Base-by-base conservation (phyloP, 208 protist species). In the Trypanosoma theileri region DNA sequence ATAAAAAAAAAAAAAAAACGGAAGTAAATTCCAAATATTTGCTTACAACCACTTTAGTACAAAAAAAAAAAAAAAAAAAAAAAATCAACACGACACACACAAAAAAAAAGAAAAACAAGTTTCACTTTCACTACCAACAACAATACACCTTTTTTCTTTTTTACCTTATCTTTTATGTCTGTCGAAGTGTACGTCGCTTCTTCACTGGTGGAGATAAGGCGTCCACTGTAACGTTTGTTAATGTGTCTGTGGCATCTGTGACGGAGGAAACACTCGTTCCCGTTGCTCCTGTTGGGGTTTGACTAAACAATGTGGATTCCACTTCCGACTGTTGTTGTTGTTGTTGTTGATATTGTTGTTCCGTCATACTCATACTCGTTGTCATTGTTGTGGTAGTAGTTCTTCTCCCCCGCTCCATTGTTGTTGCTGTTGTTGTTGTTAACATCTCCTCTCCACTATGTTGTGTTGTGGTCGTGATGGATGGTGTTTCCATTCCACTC, bases 181-280 rank as follows among this genome's bases (percentile, higher is more conserved):
- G 89, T 17, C 89, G 80, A 24, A 95, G 72, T 45, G 86, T 95
- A 16, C 89, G 80, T 16, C 89, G 71, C 54, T 93, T 95, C 76
- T 93, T 95, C 19, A 88, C 75, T 0, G 86, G 83, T 21, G 88
- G 88, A 40, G 66, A 59, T 19, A 41, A 22, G n/a, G 40, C 28
- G 2, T 53, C 54, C 26, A 56, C 44, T 45, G 48, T 50, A 9
- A 46, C 14, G 14, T 19, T 58, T 16, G 50, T 66, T 24, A n/a
- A n/a, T 10, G 59, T 42, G 41, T 66, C 69, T 31, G 58, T 63
- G 4, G 45, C 40, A 26, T 54, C 62, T n/a, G 2, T 42, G 17
- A 60, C 26, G 7, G 46, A 63, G 4, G 53, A n/a, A 13, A 9
- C 59, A 64, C 16, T n/a, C 11, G 31, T 52, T 35, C 31, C 59